A percentile compares a stretch with the other conserved stretches of the same genome.
These are phyloP conservation scores for Ogataea allantospora DNA, from an alignment of 805 yeast species.

Conservation along the genomic window DNA sequence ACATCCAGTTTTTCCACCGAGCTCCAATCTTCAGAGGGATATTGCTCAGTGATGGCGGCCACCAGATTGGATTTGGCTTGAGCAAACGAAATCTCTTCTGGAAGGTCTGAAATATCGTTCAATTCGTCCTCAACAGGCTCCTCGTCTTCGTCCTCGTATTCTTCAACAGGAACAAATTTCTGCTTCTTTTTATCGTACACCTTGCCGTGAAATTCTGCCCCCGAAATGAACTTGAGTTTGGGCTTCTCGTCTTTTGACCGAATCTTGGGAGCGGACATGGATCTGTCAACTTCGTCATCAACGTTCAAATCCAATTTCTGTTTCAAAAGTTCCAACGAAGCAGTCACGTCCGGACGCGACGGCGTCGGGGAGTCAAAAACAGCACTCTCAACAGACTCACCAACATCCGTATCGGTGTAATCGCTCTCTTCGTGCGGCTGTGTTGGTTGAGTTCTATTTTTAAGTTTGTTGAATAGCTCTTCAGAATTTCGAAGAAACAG, in stretches of 20 bases:
- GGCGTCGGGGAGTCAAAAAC: conserved; percentile 16
- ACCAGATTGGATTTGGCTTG: conserved; percentile 44
- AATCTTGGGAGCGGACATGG: conserved; percentile 23
- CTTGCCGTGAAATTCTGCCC: conserved; percentile 32
- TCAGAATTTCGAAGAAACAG: conserved; percentile 26
- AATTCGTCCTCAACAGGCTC: conserved; percentile 15
- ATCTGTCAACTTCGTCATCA: conserved; percentile 2
- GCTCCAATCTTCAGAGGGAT: conserved; percentile 45
- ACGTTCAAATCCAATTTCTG: conserved; percentile 18
- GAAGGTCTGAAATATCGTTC: conserved; percentile 24
- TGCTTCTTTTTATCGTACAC: conserved; percentile 28
- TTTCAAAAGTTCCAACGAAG: conserved; percentile 20
- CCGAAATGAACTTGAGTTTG: conserved; percentile 33
- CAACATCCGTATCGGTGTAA: background rate
- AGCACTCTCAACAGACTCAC: background rate
- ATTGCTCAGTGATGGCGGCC: conserved; percentile 42
- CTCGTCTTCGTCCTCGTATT: conserved; percentile 16
- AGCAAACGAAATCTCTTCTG: conserved; percentile 44
- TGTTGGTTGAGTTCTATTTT: conserved; percentile 16
- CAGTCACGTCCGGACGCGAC: conserved; percentile 21
- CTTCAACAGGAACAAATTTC: conserved; percentile 25
- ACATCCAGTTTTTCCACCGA: conserved; percentile 38
- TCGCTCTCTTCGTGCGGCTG: conserved; percentile 14
- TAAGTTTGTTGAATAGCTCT: conserved; percentile 26
- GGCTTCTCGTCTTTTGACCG: conserved; percentile 13